Evolutionary conservation across 805 yeast species (phyloP), one percentile per base, ranked within the genome.

Genomic region (Pichia kluyveri): DNA sequence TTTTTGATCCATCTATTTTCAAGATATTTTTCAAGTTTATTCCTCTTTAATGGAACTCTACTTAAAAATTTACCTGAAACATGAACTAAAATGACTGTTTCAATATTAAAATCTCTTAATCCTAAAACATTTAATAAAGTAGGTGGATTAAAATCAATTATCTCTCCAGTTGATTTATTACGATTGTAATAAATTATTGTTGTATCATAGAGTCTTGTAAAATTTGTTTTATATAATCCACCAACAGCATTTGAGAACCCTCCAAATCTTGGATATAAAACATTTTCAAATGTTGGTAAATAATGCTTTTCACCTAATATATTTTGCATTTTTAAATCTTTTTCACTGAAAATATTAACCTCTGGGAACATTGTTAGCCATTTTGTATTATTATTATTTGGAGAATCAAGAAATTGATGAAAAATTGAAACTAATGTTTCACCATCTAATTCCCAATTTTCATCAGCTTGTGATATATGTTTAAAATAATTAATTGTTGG

Each of bases 361-460:
- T 90, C 97, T 0, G 97, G 97, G 54, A 89, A 89, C 9, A 86
- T 53, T 0, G 82, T 79, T 0, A 88, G 56, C 86, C 95, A 81
- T 54, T 62, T 56, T 7, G 48, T 69, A n/a, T 55, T 59, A 36
- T 62, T 70, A 3, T 71, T 69, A 2, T 39, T 69, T 8, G 43
- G 26, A n/a, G 43, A 39, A 32, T 52, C 56, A 5, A 69, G 31
- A 19, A 72, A 56, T 19, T 61, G 56, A 9, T 62, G 60, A 50
- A 77, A 75, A 26, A 70, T 59, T 3, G 56, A 49, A 4, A 45
- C 60, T 46, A 49, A 58, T 53, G 58, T 61, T 46, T 60, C 62
- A 34, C 65, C 51, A 54, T 74, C 76, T 34, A 79, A 59, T 53
- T 73, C 77, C 84, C 86, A 79, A 56, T 86, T 86, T 54, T 86